phyloP scores from a whole-genome alignment of 1,284 basidiomycete species.

The Pyrrhoderma noxium region DNA sequence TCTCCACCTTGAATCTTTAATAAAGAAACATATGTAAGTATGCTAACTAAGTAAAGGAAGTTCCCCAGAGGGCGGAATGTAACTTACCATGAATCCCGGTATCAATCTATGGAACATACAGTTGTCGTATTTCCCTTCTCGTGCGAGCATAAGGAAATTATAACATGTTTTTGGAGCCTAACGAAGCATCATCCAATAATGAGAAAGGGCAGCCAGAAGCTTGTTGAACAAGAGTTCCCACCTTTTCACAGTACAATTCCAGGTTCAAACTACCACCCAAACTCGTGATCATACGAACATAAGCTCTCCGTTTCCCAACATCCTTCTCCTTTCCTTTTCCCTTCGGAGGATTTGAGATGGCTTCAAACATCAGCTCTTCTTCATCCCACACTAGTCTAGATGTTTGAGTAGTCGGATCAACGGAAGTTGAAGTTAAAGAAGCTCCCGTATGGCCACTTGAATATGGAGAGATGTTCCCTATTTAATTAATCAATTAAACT shows the following conservation, averaged over 20 bases:
- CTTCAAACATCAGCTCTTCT: constrained; percentile 92
- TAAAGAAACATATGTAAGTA: too few relatives aligned
- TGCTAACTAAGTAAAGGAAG: background rate
- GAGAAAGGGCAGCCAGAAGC: background rate
- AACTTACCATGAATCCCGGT: constrained; percentile 93
- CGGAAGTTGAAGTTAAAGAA: constrained; percentile 86
- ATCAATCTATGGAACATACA: constrained; percentile 90
- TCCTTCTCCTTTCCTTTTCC: constrained; percentile 90
- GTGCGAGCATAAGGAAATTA: constrained; percentile 92
- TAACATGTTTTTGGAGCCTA: constrained; percentile 97
- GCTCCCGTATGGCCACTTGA: constrained; percentile 89
- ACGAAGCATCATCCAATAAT: background rate
- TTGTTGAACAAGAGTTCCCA: constrained; percentile 23
- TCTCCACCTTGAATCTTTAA: constrained; percentile 88
- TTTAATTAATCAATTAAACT: constrained; percentile 2
- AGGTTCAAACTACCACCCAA: constrained; percentile 84
- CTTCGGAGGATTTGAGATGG: constrained; percentile 67
- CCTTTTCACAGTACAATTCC: constrained; percentile 89
- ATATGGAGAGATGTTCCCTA: constrained; percentile 89
- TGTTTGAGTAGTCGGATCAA: constrained; percentile 71
- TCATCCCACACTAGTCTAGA: constrained; percentile 89
- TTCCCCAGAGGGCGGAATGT: too few relatives aligned
- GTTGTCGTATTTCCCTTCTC: constrained; percentile 84
- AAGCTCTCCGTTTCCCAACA: constrained; percentile 80
- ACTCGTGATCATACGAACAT: constrained; percentile 86